phyloP scores from a whole-genome alignment of 108 stramenopile species.

The Licmophora abbreviata region DNA sequence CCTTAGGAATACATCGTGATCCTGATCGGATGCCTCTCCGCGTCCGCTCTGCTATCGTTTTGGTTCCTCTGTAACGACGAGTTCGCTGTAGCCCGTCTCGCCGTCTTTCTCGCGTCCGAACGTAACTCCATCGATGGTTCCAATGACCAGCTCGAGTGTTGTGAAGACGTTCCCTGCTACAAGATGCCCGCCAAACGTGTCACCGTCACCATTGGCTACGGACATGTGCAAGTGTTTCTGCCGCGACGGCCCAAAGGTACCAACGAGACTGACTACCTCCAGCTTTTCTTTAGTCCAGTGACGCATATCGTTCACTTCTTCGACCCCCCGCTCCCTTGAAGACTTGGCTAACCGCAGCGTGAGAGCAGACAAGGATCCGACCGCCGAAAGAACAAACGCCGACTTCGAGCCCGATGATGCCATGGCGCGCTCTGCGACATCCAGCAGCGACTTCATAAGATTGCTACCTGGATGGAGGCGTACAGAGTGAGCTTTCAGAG shows the following conservation, averaged over 20 bases:
- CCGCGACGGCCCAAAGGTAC: conserved; percentile 34
- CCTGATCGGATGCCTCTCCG: too few relatives aligned
- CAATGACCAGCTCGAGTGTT: conserved; percentile 69
- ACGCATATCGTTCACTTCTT: conserved; percentile 4
- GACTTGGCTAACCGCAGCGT: conserved; percentile 73
- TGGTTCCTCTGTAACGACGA: conserved; percentile 16
- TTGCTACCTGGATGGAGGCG: conserved; percentile 46
- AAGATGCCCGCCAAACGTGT: conserved; percentile 65
- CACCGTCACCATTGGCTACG: conserved; percentile 39
- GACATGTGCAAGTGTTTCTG: conserved; percentile 65
- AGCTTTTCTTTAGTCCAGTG: conserved; percentile 33
- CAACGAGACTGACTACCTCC: conserved; percentile 65
- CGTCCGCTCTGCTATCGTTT: too few relatives aligned
- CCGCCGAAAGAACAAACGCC: conserved; percentile 57
- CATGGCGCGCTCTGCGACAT: conserved; percentile 26
- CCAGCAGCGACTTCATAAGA: conserved; percentile 36
- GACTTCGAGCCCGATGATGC: conserved; percentile 22
- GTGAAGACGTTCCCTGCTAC: conserved; percentile 65
- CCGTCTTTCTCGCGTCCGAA: conserved; percentile 50
- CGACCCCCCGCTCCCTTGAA: conserved; percentile 7
- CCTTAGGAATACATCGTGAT: too few relatives aligned
- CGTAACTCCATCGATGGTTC: conserved; percentile 37
- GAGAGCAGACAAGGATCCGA: conserved; percentile 49
- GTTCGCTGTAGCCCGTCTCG: conserved; percentile 58
- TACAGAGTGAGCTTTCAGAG: conserved; percentile 37